Percentiles rank a stretch among this genome's conserved stretches.
phyloP scores from a whole-genome alignment of 805 yeast genomes.

The Spathaspora hagerdaliae region DNA sequence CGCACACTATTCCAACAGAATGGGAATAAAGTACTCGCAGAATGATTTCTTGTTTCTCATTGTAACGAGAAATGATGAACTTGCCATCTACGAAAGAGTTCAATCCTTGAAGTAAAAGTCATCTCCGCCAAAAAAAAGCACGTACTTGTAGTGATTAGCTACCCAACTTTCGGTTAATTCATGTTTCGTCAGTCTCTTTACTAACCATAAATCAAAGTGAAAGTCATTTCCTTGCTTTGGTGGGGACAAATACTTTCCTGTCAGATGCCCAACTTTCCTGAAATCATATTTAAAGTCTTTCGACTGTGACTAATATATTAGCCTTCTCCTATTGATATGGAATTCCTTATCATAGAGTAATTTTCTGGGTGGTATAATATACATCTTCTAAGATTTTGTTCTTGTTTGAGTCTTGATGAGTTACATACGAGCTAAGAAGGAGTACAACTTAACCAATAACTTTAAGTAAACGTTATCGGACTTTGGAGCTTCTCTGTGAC shows the following conservation, averaged over 20 bases:
- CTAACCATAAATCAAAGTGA: slow-evolving; percentile 1
- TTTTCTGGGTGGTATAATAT: not conserved
- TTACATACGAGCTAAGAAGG: slow-evolving; percentile 98
- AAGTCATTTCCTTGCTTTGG: not conserved
- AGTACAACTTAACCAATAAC: slow-evolving; percentile 95
- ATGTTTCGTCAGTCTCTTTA: slow-evolving; percentile 8
- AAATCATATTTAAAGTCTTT: slow-evolving; percentile 1
- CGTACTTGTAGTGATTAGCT: slow-evolving; percentile 9
- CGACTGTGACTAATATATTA: not conserved
- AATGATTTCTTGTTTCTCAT: slow-evolving; percentile 10
- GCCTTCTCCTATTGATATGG: not conserved
- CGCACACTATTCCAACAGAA: slow-evolving; percentile 21
- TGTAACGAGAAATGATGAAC: no score
- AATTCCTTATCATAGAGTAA: not conserved
- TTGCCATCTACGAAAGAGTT: not conserved
- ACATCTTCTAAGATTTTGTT: slow-evolving; percentile 4
- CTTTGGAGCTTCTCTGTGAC: slow-evolving; percentile 99
- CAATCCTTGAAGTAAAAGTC: not conserved
- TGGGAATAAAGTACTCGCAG: slow-evolving; percentile 35
- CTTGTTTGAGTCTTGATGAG: not conserved
- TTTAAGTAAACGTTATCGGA: slow-evolving; percentile 99
- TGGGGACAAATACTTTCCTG: no score
- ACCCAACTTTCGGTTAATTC: slow-evolving; percentile 2
- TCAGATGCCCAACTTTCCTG: not conserved
- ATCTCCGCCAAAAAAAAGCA: not conserved